Base-by-base conservation (phyloP, 805 yeast species). In the Scheffersomyces ergatensis region DNA sequence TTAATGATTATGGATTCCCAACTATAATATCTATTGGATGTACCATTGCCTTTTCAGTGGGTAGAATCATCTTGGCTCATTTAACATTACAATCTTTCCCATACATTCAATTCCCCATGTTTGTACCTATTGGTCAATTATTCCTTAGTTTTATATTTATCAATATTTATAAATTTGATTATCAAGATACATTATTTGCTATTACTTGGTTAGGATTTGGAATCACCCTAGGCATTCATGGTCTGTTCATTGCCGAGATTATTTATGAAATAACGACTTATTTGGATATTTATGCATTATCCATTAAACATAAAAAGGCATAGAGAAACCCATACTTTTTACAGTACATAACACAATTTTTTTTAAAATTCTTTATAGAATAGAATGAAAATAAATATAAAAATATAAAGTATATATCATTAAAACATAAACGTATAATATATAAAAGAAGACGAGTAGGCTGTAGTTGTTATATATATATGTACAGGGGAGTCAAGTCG, bases 41-140 rank as follows among this genome's bases (percentile, higher is more conserved):
- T 38, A 76, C 85, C 1, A 65, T 85, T 49, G 96, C 98, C 0
- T 84, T 86, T 54, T 71, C 80, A 3, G 97, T 92, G n/a, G 97
- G 97, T 4, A 78, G 93, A 57, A 88, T 90, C 47, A 90, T 90
- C 54, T 72, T 84, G 42, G 90, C 88, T 2, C 98, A 90, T 60
- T 77, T 92, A 50, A 87, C 97, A 0, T 65, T 76, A 37, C 95
- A 86, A 60, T 63, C 68, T 12, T 89, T 86, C 72, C 97, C 98
- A 36, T 64, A 70, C 57, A 53, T 76, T 48, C 85, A 88, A 37
- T 72, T 85, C 23, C 86, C 95, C 33, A 78, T 81, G 70, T 71
- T 78, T 27, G 70, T 88, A 44, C 85, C 97, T 51, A 4, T 69
- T 19, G 46, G 63, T 17, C 82, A 89, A 65, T 47, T 73, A 37